These are phyloP conservation scores for Annulohypoxylon bovei DNA, from an alignment of 495 filamentous ascomycete genomes.

Conservation along the genomic window DNA sequence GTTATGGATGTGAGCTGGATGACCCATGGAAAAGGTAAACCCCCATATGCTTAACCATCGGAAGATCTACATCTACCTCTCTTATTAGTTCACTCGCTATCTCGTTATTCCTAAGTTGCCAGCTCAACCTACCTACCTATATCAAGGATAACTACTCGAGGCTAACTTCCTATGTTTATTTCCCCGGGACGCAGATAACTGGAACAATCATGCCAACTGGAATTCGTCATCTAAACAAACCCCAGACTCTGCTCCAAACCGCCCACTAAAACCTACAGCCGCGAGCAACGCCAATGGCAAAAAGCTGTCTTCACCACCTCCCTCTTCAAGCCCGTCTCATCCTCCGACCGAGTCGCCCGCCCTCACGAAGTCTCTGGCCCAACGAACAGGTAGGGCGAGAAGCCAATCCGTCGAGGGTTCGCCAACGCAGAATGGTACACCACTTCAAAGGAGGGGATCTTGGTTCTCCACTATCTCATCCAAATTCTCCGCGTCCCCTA, in stretches of 20 bases:
- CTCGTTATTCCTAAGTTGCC: not conserved
- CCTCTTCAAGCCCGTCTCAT: slow-evolving; percentile 5
- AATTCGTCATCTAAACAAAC: slow-evolving; percentile 32
- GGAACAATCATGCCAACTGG: slow-evolving; percentile 23
- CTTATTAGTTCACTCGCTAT: slow-evolving; percentile 5
- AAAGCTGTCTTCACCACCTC: not conserved
- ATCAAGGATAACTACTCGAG: not conserved
- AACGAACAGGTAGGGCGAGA: slow-evolving; percentile 35
- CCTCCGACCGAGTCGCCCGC: slow-evolving; percentile 21
- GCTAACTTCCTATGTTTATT: slow-evolving; percentile 25
- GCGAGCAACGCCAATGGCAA: slow-evolving; percentile 40
- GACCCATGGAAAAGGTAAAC: slow-evolving; percentile 62
- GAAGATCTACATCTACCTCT: not conserved
- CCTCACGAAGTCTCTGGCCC: slow-evolving; percentile 39
- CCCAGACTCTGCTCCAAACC: slow-evolving; percentile 27
- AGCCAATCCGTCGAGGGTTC: slow-evolving; percentile 37
- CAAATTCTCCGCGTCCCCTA: slow-evolving; percentile 82
- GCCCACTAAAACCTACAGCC: slow-evolving; percentile 17
- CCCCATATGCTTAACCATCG: not conserved
- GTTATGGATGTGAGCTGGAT: slow-evolving; percentile 77
- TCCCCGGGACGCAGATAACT: slow-evolving; percentile 25
- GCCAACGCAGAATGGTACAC: slow-evolving; percentile 31
- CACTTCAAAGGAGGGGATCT: slow-evolving; percentile 71
- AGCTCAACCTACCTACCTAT: not conserved
- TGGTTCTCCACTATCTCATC: slow-evolving; percentile 95